A percentile compares a stretch with the other conserved stretches of the same genome.
Conservation (phyloP, 2,329 filamentous ascomycete genomes). For the Zymoseptoria pseudotritici region DNA sequence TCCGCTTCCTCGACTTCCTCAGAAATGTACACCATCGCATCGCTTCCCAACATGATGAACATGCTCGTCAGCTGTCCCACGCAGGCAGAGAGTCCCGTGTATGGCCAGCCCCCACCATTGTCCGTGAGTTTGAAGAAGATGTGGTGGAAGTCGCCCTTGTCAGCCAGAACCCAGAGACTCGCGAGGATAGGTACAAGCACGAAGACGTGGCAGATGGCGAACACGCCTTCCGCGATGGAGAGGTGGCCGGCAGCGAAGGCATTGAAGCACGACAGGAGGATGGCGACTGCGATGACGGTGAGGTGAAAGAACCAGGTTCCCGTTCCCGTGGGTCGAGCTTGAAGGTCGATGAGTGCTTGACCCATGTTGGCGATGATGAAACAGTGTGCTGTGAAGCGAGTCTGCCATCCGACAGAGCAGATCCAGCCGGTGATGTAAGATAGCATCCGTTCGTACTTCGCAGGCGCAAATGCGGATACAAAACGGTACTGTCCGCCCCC, state of each 20-base stretch:
- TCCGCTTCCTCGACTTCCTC: slow-evolving; percentile 39
- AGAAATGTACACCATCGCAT: slow-evolving; percentile 37
- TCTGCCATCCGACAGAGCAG: slow-evolving; percentile 35
- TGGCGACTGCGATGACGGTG: slow-evolving; percentile 18
- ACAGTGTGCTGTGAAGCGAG: slow-evolving; percentile 36
- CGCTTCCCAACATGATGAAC: slow-evolving; percentile 25
- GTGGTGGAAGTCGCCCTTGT: slow-evolving; percentile 10
- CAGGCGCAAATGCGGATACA: slow-evolving; percentile 40
- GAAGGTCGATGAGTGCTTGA: slow-evolving; percentile 39
- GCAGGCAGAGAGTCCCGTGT: slow-evolving; percentile 31
- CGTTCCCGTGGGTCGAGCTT: slow-evolving; percentile 24
- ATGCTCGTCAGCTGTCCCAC: slow-evolving; percentile 34
- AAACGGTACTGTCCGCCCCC: slow-evolving; percentile 24
- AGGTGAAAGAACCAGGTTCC: slow-evolving; percentile 21
- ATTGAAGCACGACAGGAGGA: slow-evolving; percentile 22
- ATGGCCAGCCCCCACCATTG: slow-evolving; percentile 34
- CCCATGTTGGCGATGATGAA: slow-evolving; percentile 41
- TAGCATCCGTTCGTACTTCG: slow-evolving; percentile 34
- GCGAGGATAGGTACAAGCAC: slow-evolving; percentile 28
- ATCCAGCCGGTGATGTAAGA: slow-evolving; percentile 38
- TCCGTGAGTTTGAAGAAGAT: slow-evolving; percentile 31
- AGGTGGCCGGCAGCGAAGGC: slow-evolving; percentile 24
- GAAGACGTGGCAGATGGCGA: slow-evolving; percentile 27
- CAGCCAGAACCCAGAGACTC: slow-evolving; percentile 22
- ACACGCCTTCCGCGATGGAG: slow-evolving; percentile 24